Conservation (phyloP, 2,329 filamentous ascomycete genomes). For the Stagonosporopsis rhizophila region DNA sequence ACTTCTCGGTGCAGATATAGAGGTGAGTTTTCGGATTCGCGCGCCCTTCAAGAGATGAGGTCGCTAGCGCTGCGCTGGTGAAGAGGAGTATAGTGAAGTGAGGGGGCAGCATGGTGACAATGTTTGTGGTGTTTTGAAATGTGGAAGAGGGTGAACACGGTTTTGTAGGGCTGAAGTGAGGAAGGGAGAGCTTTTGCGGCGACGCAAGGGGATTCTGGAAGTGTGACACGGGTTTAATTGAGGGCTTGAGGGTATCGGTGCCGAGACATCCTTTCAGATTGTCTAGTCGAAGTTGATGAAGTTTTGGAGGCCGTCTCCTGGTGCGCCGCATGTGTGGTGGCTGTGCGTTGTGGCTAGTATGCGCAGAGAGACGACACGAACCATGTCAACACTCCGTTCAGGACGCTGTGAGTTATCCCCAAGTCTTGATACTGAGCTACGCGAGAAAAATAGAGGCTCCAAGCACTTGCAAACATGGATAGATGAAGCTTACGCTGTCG, state of each 20-base stretch:
- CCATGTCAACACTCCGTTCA: neutral
- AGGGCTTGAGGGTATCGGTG: neutral
- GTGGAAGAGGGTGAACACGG: neutral
- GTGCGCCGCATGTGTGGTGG: neutral
- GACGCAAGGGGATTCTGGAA: conserved; percentile 9
- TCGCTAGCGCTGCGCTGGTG: neutral
- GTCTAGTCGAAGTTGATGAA: neutral
- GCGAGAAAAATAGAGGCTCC: too few relatives aligned
- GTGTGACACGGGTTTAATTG: conserved; percentile 2
- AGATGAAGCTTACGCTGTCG: too few relatives aligned
- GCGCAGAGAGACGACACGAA: neutral
- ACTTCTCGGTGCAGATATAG: conserved; percentile 26
- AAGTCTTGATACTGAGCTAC: neutral
- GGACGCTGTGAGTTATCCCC: too few relatives aligned
- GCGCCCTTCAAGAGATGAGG: neutral
- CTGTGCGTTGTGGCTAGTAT: neutral
- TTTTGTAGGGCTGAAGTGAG: conserved; percentile 1
- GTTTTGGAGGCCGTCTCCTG: neutral
- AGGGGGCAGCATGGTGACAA: neutral
- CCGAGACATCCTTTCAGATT: neutral
- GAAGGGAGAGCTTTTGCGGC: neutral
- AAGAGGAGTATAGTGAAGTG: neutral
- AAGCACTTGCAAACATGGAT: too few relatives aligned
- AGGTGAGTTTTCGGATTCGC: conserved; percentile 22
- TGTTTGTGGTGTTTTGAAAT: neutral